Conservation (phyloP, 257 asterid genomes). For the Solanum raphanifolium region DNA sequence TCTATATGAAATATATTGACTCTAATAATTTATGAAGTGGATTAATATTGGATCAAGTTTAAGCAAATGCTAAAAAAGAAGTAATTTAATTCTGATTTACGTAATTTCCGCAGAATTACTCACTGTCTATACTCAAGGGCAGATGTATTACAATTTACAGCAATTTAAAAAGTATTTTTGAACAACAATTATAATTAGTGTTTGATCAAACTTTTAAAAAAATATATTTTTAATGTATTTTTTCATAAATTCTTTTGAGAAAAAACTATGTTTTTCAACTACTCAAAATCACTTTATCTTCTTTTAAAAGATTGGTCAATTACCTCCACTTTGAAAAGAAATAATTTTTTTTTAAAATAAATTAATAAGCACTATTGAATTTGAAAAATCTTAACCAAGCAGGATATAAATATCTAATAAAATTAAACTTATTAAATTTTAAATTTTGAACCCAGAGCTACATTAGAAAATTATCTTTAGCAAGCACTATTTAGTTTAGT, state of each 20-base stretch:
- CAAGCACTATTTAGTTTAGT: not conserved
- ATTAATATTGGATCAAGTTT: no score
- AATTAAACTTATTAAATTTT: not conserved
- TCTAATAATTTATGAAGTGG: not conserved
- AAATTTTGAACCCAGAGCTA: not conserved
- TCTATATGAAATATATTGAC: not conserved
- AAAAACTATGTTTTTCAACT: not conserved
- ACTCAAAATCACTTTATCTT: not conserved
- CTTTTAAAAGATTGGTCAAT: not conserved
- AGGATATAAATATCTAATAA: not conserved
- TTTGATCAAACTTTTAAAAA: not conserved
- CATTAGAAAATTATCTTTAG: not conserved
- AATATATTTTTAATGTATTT: not conserved
- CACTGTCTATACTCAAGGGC: not conserved
- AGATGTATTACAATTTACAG: not conserved
- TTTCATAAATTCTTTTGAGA: not conserved
- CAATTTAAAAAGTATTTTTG: not conserved
- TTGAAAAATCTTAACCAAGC: not conserved
- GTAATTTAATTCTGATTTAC: not conserved
- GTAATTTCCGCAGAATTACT: not conserved
- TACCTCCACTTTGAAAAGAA: not conserved
- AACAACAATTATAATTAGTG: not conserved
- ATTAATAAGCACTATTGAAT: not conserved
- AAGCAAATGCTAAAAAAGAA: not conserved
- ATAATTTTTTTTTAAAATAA: not conserved